A percentile compares a stretch with the other conserved stretches of the same genome.
Evolutionary conservation across 306 rosid genomes (phyloP).

Genomic region (cucumber (Cucumis sativus)): Cucumber_9930_V3 NC_026659.2:14185001-14185500

Average conservation of each 20-base stretch:
- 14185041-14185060: neutral
- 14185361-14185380: neutral
- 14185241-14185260: neutral
- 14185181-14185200: slow-evolving; percentile 99
- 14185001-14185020: slow-evolving; percentile 32
- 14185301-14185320: neutral
- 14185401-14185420: neutral
- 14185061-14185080: neutral
- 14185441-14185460: neutral
- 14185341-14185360: neutral
- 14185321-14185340: neutral
- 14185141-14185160: neutral
- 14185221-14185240: slow-evolving; percentile 64
- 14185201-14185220: slow-evolving; percentile 85
- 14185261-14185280: neutral
- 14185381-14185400: neutral
- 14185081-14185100: neutral
- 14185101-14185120: neutral
- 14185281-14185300: neutral
- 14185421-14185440: neutral
- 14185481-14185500: neutral
- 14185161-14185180: slow-evolving; percentile 98
- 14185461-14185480: neutral
- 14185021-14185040: neutral
- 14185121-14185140: neutral